Evolutionary conservation across 2,329 filamentous ascomycete species (phyloP).

Genomic region (Colletotrichum chlorophyti): DNA sequence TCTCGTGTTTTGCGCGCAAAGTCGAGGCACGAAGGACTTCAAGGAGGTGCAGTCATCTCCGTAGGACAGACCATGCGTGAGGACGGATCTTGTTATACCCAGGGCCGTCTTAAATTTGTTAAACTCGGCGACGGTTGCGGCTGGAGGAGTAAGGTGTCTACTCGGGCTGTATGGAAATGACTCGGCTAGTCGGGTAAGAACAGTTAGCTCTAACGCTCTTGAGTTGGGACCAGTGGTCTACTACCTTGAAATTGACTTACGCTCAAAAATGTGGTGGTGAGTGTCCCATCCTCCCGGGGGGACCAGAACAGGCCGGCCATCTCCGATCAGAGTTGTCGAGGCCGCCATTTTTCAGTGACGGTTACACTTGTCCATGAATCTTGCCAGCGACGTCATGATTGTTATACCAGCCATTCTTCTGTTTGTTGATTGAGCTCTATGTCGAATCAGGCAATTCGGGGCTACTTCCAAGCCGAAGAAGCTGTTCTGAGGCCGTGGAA

Average conservation of each 20-base stretch:
- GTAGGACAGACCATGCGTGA: conserved; percentile 45
- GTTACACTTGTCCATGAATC: too few relatives aligned
- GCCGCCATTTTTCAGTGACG: too few relatives aligned
- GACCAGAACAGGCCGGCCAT: conserved; percentile 26
- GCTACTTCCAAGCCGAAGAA: too few relatives aligned
- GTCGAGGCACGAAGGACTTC: conserved; percentile 37
- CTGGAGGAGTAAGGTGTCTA: conserved; percentile 17
- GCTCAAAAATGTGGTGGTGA: conserved; percentile 42
- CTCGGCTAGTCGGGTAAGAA: not conserved
- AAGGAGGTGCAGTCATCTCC: conserved; percentile 43
- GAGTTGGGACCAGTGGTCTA: too few relatives aligned
- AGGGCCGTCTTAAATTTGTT: conserved; percentile 27
- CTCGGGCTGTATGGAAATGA: conserved; percentile 12
- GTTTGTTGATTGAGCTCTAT: too few relatives aligned
- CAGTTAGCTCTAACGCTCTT: not conserved
- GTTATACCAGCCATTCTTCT: not conserved
- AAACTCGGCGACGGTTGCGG: conserved; percentile 21
- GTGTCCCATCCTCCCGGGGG: conserved; percentile 40
- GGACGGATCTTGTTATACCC: conserved; percentile 41
- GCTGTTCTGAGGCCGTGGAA: too few relatives aligned
- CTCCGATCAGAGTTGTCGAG: not conserved
- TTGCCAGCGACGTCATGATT: not conserved
- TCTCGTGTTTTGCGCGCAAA: conserved; percentile 35
- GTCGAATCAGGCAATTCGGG: too few relatives aligned
- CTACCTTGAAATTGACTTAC: conserved; percentile 31